Conservation (phyloP, 495 filamentous ascomycete genomes). For the Penicillium arizonense region DNA sequence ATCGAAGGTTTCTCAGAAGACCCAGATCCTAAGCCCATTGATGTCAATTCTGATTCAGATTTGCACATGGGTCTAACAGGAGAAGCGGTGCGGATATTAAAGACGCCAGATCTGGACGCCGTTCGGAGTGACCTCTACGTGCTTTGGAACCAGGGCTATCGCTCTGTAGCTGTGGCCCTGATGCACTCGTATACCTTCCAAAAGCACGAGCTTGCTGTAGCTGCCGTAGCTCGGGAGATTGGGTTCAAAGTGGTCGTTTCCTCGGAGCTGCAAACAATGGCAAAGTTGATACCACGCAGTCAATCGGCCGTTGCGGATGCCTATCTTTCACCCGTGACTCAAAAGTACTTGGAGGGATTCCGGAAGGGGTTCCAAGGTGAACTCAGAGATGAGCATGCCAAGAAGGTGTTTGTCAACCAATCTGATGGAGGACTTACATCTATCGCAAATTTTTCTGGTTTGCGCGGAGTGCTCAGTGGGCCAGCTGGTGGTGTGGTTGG, state of each 20-base stretch:
- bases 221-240: slow-evolving; percentile 47
- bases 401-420: slow-evolving; percentile 54
- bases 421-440: slow-evolving; percentile 58
- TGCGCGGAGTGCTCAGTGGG: slow-evolving; percentile 58
- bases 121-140: slow-evolving; percentile 42
- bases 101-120: slow-evolving; percentile 33
- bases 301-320: slow-evolving; percentile 94
- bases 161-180: slow-evolving; percentile 51
- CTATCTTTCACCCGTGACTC: slow-evolving; percentile 93
- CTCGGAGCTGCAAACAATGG: slow-evolving; percentile 82
- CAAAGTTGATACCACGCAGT: slow-evolving; percentile 66
- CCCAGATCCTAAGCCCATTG: too few relatives aligned
- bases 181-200: slow-evolving; percentile 55
- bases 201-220: slow-evolving; percentile 50
- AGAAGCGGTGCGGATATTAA: slow-evolving; percentile 50
- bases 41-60: slow-evolving; percentile 18
- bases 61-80: slow-evolving; percentile 47
- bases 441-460: slow-evolving; percentile 54
- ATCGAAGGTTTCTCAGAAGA: slow-evolving; percentile 62
- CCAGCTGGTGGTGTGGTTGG: slow-evolving; percentile 77
- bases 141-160: slow-evolving; percentile 44
- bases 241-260: slow-evolving; percentile 55
- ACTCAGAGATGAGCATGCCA: slow-evolving; percentile 44
- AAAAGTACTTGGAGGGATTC: slow-evolving; percentile 91
- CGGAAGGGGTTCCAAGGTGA: slow-evolving; percentile 58